Conservation (phyloP, 1,284 basidiomycete genomes). For the Ustilago nuda region DNA sequence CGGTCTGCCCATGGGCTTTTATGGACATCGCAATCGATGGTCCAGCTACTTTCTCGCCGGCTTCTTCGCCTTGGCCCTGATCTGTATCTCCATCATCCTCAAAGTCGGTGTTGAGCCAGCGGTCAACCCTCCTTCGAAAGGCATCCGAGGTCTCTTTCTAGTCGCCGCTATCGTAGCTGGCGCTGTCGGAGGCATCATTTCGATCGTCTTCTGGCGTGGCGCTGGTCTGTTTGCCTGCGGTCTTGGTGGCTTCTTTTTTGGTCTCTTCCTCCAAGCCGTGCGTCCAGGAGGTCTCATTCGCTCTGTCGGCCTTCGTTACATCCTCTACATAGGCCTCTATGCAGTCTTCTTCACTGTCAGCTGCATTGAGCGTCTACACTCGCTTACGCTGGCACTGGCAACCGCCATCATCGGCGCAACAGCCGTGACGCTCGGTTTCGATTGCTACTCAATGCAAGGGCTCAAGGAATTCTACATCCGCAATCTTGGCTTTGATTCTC, state of each 20-base stretch:
- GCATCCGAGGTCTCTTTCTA: conserved; percentile 88
- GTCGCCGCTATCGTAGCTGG: conserved; percentile 83
- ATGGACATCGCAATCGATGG: conserved; percentile 75
- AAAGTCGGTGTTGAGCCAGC: conserved; percentile 86
- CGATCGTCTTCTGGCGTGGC: conserved; percentile 52
- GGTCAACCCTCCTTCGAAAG: conserved; percentile 81
- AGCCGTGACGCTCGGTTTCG: conserved; percentile 90
- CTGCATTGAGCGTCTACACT: conserved; percentile 54
- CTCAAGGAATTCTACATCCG: conserved; percentile 96
- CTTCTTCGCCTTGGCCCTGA: conserved; percentile 86
- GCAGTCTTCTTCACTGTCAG: conserved; percentile 44
- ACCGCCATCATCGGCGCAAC: conserved; percentile 91
- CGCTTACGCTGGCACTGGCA: conserved; percentile 72
- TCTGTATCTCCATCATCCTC: conserved; percentile 87
- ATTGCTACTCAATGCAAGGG: conserved; percentile 79
- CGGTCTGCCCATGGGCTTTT: conserved; percentile 86
- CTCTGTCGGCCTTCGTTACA: conserved; percentile 83
- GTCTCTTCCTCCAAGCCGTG: conserved; percentile 87
- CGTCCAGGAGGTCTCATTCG: conserved; percentile 82
- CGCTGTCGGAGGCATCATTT: conserved; percentile 81
- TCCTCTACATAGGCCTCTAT: conserved; percentile 80
- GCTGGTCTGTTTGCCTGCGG: conserved; percentile 46
- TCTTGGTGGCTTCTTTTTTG: conserved; percentile 88
- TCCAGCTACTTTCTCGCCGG: conserved; percentile 73
- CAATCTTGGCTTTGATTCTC: conserved; percentile 84